phyloP scores from a whole-genome alignment of 352 stramenopile genomes.

The Globisporangium nodosum region DNA sequence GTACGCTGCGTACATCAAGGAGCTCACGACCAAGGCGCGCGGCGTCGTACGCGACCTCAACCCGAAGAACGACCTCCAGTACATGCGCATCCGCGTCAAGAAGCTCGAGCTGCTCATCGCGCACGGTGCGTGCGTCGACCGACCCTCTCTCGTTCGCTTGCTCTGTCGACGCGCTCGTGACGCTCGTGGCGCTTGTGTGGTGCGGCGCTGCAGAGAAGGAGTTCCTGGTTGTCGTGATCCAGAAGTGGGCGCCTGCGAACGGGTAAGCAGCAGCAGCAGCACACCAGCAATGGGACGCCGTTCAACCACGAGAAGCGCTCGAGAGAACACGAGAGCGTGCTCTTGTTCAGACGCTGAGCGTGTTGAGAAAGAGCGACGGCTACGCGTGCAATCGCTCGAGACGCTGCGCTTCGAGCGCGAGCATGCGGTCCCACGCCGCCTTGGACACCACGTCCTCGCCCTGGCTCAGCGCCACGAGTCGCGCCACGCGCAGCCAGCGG shows the following conservation, averaged over 20 bases:
- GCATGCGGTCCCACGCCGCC: constrained; percentile 49
- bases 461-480: constrained; percentile 60
- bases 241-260: constrained; percentile 82
- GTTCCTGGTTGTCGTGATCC: constrained; percentile 93
- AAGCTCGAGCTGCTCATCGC: constrained; percentile 92
- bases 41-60: constrained; percentile 93
- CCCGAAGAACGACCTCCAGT: constrained; percentile 93
- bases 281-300: too few relatives aligned
- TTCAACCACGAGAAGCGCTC: not conserved
- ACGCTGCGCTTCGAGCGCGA: constrained; percentile 45
- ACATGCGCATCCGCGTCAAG: constrained; percentile 91
- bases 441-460: constrained; percentile 48
- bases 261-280: constrained; percentile 5
- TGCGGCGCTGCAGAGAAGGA: constrained; percentile 63
- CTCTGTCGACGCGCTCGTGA: not conserved
- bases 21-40: constrained; percentile 86
- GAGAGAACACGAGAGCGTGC: not conserved
- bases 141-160: not conserved
- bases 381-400: constrained; percentile 19
- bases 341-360: not conserved
- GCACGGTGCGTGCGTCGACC: constrained; percentile 47
- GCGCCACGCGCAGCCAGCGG: constrained; percentile 65
- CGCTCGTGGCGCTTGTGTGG: not conserved
- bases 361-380: not conserved
- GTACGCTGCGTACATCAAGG: constrained; percentile 90